Percentiles rank a stretch among this genome's conserved stretches.
Evolutionary conservation across 352 stramenopile genomes (phyloP).

Genomic region (Phytophthora ohioensis): DNA sequence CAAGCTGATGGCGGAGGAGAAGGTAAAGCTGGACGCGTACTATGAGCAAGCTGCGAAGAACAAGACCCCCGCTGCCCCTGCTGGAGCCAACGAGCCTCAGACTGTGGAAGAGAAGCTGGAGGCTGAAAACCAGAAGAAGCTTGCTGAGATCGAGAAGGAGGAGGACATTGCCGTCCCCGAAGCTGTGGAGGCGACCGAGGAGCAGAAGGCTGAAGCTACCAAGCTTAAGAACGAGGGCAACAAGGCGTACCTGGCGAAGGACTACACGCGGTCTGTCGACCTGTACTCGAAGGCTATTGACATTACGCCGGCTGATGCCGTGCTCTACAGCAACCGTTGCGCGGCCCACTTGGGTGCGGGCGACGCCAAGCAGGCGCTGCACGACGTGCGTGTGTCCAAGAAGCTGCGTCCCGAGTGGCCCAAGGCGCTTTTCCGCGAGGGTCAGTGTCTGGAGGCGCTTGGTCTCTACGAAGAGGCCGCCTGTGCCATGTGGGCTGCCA

Average conservation of each 20-base stretch:
- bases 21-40: slow-evolving; percentile 67
- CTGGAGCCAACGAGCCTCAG: slow-evolving; percentile 23
- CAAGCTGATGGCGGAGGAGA: slow-evolving; percentile 68
- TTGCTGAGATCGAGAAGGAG: slow-evolving; percentile 50
- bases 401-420: slow-evolving; percentile 86
- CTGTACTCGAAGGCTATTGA: slow-evolving; percentile 74
- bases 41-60: slow-evolving; percentile 58
- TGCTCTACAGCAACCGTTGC: slow-evolving; percentile 88
- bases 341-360: slow-evolving; percentile 66
- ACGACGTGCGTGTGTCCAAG: slow-evolving; percentile 81
- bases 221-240: slow-evolving; percentile 77
- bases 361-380: slow-evolving; percentile 71
- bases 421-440: slow-evolving; percentile 87
- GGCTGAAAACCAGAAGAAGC: slow-evolving; percentile 53
- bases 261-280: slow-evolving; percentile 59
- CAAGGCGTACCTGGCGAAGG: slow-evolving; percentile 72
- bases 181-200: slow-evolving; percentile 48
- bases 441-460: slow-evolving; percentile 82
- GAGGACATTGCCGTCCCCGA: slow-evolving; percentile 61
- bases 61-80: slow-evolving; percentile 19
- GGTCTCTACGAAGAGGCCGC: slow-evolving; percentile 80
- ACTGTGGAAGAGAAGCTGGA: slow-evolving; percentile 48
- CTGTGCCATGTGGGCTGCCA: slow-evolving; percentile 75
- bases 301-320: slow-evolving; percentile 61
- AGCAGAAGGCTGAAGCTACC: slow-evolving; percentile 47